Conservation (phyloP, 1,284 basidiomycete species). For the Meripilus lineatus region DNA sequence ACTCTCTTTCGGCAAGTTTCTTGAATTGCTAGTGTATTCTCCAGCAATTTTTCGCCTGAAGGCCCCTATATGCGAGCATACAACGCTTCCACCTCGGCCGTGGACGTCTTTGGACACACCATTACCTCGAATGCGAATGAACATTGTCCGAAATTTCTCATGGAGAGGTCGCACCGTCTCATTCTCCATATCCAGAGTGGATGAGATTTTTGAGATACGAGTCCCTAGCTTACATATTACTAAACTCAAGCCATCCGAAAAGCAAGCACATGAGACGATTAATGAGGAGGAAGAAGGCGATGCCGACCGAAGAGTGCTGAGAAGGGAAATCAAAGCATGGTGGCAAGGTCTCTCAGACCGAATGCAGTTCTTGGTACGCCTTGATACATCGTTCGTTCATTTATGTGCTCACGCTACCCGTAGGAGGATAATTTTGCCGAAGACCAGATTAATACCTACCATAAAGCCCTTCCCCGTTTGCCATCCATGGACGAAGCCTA, state of each 20-base stretch:
- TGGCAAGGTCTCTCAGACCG: constrained; percentile 60
- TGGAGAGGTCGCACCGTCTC: constrained; percentile 35
- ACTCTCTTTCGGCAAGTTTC: constrained; percentile 61
- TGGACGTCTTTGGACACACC: constrained; percentile 27
- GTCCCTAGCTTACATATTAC: constrained; percentile 57
- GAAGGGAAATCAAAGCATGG: constrained; percentile 58
- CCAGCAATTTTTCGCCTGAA: constrained; percentile 35
- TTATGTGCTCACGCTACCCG: too few species aligned
- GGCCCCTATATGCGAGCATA: constrained; percentile 50
- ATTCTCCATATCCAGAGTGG: constrained; percentile 40
- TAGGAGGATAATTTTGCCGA: constrained; percentile 40
- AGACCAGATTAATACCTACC: constrained; percentile 24
- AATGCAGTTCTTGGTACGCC: constrained; percentile 52
- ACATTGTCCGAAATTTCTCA: constrained; percentile 51
- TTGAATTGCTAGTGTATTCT: constrained; percentile 64
- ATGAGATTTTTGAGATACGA: constrained; percentile 56
- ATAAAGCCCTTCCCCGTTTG: constrained; percentile 50
- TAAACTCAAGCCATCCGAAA: constrained; percentile 27
- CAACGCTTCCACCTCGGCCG: constrained; percentile 32
- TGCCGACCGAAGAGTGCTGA: constrained; percentile 41
- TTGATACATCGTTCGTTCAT: not conserved
- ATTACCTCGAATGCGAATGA: constrained; percentile 32
- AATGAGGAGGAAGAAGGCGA: constrained; percentile 16
- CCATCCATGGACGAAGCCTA: constrained; percentile 50
- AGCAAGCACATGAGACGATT: constrained; percentile 9